Base-by-base conservation (phyloP, 164 flowering plant genomes). In the Paratinospora sagittata region DNA sequence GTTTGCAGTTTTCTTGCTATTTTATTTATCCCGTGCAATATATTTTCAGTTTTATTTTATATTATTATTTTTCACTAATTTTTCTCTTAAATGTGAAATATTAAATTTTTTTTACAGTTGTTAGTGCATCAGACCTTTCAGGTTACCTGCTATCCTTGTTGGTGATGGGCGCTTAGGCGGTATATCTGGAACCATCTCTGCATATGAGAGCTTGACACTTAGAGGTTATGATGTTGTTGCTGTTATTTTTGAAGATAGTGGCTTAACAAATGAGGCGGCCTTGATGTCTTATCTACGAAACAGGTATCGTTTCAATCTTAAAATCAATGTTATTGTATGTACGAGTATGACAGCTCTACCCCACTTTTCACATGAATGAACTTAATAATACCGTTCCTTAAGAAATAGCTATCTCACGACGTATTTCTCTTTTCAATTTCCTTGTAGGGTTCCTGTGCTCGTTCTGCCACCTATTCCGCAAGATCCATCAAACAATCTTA, bases 121-220 rank as follows among this genome's bases (percentile, higher is more conserved):
- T 67, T 34, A 12, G 67, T 57, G 36, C 62, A 26, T 58, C 82
- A 92, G 99, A 83, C 94, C 94, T 70, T 90, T 92, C 69, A 88
- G 99, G 57, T 82, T 90, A 63, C 98, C 98, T 67, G 91, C 86
- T 71, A 73, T 96, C 83, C 97, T 96, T 77, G 95, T 92, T 62
- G 99, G 99, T 43, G 99, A 95, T 80, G 98, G 99, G 27, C 81
- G 88, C 43, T 82, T 95, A 39, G 99, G 99, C 76, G 99, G 99
- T 70, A 93, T 92, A 68, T 95, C 99, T 72, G 94, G 85, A 67
- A 95, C 98, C 16, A 84, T 95, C 67, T 85, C 99, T 64, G 97
- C 99, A 41, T 91, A 89, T 78, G 99, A 95, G 84, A 89, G 82
- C 74, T 80, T 95, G 72, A 88, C 76, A 72, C 82, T 91, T 66